Evolutionary conservation across 805 yeast genomes (phyloP), one percentile per base, ranked within the genome.

Genomic region (Candida silvicultrix): DNA sequence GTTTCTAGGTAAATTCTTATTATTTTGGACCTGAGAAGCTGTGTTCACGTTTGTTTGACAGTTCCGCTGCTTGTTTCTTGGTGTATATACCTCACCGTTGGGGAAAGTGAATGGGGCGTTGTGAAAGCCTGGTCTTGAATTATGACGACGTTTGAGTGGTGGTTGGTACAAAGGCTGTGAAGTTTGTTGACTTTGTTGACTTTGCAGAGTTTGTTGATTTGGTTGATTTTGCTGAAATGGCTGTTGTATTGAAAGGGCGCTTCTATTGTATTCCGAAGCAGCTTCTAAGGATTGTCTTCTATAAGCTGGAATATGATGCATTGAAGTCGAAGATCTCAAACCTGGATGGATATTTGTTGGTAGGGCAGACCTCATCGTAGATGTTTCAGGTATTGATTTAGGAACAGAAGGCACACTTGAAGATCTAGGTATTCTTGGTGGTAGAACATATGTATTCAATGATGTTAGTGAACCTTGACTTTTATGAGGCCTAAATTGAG

Each of bases 81-180:
- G 64, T 11, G 53, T 58, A 42, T 59, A 59, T 6, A 58, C 54
- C 35, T 59, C 64, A 37, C 64, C 64, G 36, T 59, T 59, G 19
- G 64, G 64, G 46, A 59, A 59, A 2, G 61, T 57, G 49, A 56
- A 59, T 2, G 59, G 54, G 2, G 52, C 54, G 31, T 55, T 31
- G 16, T 54, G 53, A 43, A 46, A 37, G 14, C 18, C 42, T 51
- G 49, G 31, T 53, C 55, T 21, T 40, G 25, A 16, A 16, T 25
- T 37, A n/a, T 21, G 21, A 25, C 20, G 41, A 38, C 15, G 28
- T 20, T 40, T 38, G 7, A 40, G 38, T 21, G 16, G 37, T 23
- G 8, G 18, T 37, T 37, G 39, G 3, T 20, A 34, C 16, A n/a
- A n/a, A 11, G 35, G 32, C 22, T 34, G 45, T 25, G 31, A 42